Evolutionary conservation across 148 eudicot species (phyloP).

Genomic region (Cornus controversa): DNA sequence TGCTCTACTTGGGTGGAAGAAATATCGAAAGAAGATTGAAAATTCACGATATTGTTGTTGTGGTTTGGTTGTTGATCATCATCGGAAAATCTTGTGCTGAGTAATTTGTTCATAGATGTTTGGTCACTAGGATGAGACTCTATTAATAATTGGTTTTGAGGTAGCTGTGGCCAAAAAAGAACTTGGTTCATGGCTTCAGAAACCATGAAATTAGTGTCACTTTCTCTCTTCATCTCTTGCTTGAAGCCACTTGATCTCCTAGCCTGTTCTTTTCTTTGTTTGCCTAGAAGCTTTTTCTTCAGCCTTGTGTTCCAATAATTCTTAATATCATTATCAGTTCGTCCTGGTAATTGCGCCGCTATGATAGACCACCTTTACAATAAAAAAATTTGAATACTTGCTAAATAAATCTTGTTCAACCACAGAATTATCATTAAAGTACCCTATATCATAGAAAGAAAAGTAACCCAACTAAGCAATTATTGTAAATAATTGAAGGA

Average conservation of each 20-base stretch:
- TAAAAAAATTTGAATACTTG: background rate
- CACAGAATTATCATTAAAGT: background rate
- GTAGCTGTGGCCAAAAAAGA: slow-evolving; percentile 34
- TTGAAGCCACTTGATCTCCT: slow-evolving; percentile 22
- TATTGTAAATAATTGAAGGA: background rate
- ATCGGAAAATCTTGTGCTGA: slow-evolving; percentile 22
- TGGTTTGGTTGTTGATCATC: slow-evolving; percentile 18
- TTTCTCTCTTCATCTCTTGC: slow-evolving; percentile 45
- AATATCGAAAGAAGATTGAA: slow-evolving; percentile 9
- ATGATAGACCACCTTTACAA: slow-evolving; percentile 72
- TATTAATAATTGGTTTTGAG: background rate
- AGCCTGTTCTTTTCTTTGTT: slow-evolving; percentile 50
- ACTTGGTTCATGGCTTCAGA: slow-evolving; percentile 27
- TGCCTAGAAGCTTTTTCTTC: slow-evolving; percentile 58
- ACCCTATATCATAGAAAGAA: background rate
- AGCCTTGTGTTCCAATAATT: slow-evolving; percentile 75
- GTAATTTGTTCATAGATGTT: slow-evolving; percentile 23
- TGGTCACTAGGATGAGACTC: slow-evolving; percentile 10
- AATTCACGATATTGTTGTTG: slow-evolving; percentile 12
- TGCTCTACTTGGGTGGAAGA: slow-evolving; percentile 25
- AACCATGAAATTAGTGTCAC: slow-evolving; percentile 23
- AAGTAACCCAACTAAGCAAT: background rate
- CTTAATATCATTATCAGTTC: slow-evolving; percentile 72
- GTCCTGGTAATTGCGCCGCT: slow-evolving; percentile 66
- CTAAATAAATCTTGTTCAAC: background rate